phyloP scores from a whole-genome alignment of 495 filamentous ascomycete species.

The Aspergillus saccharolyticus region DNA sequence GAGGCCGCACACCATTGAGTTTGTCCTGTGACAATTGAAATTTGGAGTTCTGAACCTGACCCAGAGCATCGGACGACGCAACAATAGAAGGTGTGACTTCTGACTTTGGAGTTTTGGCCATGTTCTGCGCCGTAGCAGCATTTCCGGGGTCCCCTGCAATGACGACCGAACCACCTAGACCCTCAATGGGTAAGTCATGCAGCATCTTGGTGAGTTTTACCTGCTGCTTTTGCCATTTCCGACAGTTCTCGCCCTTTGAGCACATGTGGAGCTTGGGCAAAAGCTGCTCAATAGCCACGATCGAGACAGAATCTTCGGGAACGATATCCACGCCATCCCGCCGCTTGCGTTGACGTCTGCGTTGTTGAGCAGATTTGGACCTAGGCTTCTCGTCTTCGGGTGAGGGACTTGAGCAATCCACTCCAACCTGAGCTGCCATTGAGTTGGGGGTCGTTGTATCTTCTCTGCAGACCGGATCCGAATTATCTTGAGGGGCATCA shows the following conservation, averaged over 20 bases:
- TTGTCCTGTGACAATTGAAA: slow-evolving; percentile 56
- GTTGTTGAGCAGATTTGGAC: too few species aligned
- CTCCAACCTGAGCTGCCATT: too few species aligned
- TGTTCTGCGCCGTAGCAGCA: slow-evolving; percentile 49
- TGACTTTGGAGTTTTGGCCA: slow-evolving; percentile 18
- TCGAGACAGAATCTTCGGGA: slow-evolving; percentile 78
- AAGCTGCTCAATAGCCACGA: slow-evolving; percentile 86
- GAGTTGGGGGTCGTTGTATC: too few species aligned
- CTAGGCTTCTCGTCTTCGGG: too few species aligned
- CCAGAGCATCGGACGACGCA: slow-evolving; percentile 81
- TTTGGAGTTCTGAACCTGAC: slow-evolving; percentile 46
- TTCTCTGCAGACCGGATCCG: too few species aligned
- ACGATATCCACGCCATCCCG: slow-evolving; percentile 49
- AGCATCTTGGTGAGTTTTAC: slow-evolving; percentile 60
- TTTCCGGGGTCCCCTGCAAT: slow-evolving; percentile 61
- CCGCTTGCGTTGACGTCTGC: too few species aligned
- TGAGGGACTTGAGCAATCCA: too few species aligned
- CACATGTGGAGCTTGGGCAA: slow-evolving; percentile 81
- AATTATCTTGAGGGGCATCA: too few species aligned
- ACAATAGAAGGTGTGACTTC: slow-evolving; percentile 62
- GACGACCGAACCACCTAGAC: slow-evolving; percentile 45
- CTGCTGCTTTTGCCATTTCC: slow-evolving; percentile 71
- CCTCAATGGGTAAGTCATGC: slow-evolving; percentile 62
- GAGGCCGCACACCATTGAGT: slow-evolving; percentile 56
- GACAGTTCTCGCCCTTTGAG: slow-evolving; percentile 84